phyloP scores from a whole-genome alignment of 129 eudicot species.

The Flaveria ramosissima region DNA sequence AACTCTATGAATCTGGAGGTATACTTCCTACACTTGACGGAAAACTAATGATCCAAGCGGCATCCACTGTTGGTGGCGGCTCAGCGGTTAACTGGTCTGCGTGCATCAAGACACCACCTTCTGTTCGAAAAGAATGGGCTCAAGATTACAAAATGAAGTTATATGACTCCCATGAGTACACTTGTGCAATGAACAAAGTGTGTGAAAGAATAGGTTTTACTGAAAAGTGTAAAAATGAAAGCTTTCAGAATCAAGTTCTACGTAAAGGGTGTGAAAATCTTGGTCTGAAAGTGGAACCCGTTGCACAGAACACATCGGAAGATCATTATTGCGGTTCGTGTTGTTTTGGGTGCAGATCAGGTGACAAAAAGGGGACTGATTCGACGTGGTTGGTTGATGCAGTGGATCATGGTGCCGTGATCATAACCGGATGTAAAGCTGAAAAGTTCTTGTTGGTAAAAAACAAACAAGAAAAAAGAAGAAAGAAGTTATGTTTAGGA shows the following conservation, averaged over 20 bases:
- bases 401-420: conserved; percentile 68
- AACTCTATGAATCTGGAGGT: conserved; percentile 71
- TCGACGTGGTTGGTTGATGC: conserved; percentile 94
- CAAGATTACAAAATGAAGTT: conserved; percentile 45
- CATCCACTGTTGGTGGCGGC: conserved; percentile 89
- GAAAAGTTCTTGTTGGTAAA: conserved; percentile 48
- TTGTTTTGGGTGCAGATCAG: conserved; percentile 67
- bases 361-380: conserved; percentile 83
- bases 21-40: conserved; percentile 69
- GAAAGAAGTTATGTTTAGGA: conserved; percentile 59
- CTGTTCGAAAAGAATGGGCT: conserved; percentile 65
- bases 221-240: conserved; percentile 59
- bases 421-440: conserved; percentile 77
- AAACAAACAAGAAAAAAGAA: conserved; percentile 27
- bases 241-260: conserved; percentile 83
- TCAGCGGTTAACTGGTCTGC: conserved; percentile 93
- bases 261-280: conserved; percentile 80
- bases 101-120: conserved; percentile 56
- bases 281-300: conserved; percentile 58
- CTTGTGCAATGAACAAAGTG: conserved; percentile 60
- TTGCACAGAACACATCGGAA: conserved; percentile 73
- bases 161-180: conserved; percentile 45
- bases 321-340: conserved; percentile 85
- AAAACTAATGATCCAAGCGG: conserved; percentile 62
- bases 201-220: conserved; percentile 72